phyloP scores from a whole-genome alignment of 305 asterid species.

The Plantago lanceolata region DNA sequence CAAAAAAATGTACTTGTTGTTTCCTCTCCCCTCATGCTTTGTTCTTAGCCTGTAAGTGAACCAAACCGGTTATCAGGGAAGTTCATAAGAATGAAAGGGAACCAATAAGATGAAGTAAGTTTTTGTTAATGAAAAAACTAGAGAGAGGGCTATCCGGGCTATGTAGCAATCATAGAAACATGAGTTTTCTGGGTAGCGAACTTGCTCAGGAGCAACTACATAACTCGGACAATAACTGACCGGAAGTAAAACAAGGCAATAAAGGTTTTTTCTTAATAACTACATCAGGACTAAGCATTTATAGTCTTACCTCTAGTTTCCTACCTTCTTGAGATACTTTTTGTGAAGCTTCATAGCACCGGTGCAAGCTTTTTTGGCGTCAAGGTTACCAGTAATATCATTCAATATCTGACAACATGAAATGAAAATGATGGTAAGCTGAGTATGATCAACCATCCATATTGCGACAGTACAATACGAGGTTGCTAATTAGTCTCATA shows the following conservation, averaged over 20 bases:
- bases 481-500: background rate
- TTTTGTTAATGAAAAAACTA: background rate
- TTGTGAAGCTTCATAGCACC: constrained; percentile 88
- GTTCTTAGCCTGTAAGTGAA: constrained; percentile 30
- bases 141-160: background rate
- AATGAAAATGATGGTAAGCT: background rate
- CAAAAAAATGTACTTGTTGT: background rate
- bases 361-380: constrained; percentile 73
- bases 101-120: background rate
- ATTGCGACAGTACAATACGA: background rate
- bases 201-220: background rate
- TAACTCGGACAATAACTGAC: no score
- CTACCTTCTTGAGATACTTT: constrained; percentile 77
- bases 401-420: constrained; percentile 54
- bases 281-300: constrained; percentile 4
- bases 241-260: no score
- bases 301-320: no score
- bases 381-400: constrained; percentile 76
- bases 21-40: constrained; percentile 1
- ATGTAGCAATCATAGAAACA: background rate
- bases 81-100: no score
- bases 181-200: background rate
- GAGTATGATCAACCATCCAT: background rate
- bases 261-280: background rate
- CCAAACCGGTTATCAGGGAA: constrained; percentile 7